phyloP scores from a whole-genome alignment of 108 stramenopile species.

The Fistulifera solaris region DNA sequence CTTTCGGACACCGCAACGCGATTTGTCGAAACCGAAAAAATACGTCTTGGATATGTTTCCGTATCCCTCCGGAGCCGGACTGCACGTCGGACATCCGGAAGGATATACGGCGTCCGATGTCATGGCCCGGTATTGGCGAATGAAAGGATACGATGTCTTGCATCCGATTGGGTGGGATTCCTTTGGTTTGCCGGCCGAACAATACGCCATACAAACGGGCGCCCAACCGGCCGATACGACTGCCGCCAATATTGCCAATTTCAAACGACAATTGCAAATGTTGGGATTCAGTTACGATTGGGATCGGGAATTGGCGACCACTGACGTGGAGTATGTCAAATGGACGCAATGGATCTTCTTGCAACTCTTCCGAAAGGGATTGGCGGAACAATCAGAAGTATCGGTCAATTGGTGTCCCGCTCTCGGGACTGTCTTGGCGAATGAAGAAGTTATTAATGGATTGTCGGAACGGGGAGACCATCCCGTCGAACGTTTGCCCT shows the following conservation, averaged over 20 bases:
- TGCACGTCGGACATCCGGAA: constrained; percentile 97
- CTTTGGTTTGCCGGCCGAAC: constrained; percentile 99
- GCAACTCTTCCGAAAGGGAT: constrained; percentile 81
- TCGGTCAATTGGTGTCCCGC: constrained; percentile 98
- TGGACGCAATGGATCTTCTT: constrained; percentile 99
- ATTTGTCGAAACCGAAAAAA: constrained; percentile 69
- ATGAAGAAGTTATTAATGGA: constrained; percentile 98
- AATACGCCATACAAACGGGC: constrained; percentile 96
- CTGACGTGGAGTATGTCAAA: constrained; percentile 87
- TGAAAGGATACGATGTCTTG: constrained; percentile 92
- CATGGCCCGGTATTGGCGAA: constrained; percentile 97
- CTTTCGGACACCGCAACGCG: constrained; percentile 69
- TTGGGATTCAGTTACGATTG: constrained; percentile 97
- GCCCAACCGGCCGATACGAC: constrained; percentile 94
- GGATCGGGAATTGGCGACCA: constrained; percentile 94
- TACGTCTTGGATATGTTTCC: constrained; percentile 99
- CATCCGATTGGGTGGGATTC: constrained; percentile 99
- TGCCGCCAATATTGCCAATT: constrained; percentile 87
- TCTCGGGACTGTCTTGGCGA: constrained; percentile 94
- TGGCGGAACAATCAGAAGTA: constrained; percentile 84
- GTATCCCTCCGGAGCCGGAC: constrained; percentile 95
- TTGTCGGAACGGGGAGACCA: constrained; percentile 90
- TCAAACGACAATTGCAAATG: constrained; percentile 91
- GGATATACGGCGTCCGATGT: constrained; percentile 96
- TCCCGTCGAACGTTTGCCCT: constrained; percentile 81